Evolutionary conservation across 768 basidiomycete species (phyloP).

Genomic region (Trametes villosa): DNA sequence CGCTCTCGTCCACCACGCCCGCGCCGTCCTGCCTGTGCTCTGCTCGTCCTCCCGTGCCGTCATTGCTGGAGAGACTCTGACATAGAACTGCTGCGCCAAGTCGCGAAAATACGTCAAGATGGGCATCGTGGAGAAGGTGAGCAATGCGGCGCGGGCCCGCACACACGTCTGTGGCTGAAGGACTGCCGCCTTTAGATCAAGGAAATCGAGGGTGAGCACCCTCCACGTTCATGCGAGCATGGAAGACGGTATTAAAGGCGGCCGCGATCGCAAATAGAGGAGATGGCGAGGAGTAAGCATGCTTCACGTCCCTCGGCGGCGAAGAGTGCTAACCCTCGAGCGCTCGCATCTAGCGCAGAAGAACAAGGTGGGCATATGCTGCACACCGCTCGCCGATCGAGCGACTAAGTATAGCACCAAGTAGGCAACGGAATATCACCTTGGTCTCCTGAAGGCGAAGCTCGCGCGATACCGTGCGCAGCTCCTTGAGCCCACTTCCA

Average conservation of each 20-base stretch:
- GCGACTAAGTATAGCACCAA: conserved; percentile 12
- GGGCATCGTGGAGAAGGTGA: conserved; percentile 93
- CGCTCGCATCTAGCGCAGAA: conserved; percentile 71
- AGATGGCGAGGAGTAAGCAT: conserved; percentile 93
- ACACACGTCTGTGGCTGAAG: background rate
- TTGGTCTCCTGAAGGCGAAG: conserved; percentile 93
- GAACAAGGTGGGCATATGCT: conserved; percentile 69
- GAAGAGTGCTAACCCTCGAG: background rate
- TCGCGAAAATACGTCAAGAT: conserved; percentile 50
- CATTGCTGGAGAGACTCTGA: background rate
- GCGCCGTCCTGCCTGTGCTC: background rate
- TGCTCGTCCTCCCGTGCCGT: background rate
- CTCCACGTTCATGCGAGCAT: background rate
- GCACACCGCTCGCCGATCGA: background rate
- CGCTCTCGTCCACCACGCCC: conserved; percentile 7
- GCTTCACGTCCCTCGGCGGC: too few relatives aligned
- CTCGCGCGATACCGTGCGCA: conserved; percentile 93
- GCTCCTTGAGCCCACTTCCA: conserved; percentile 87
- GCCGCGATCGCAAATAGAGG: conserved; percentile 56
- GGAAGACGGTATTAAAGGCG: background rate
- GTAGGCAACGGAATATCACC: conserved; percentile 92
- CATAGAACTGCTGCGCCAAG: background rate
- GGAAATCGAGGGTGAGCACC: conserved; percentile 85
- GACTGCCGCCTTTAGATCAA: conserved; percentile 66
- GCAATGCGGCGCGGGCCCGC: background rate